Evolutionary conservation across 2,329 filamentous ascomycete genomes (phyloP).

Genomic region (Penicillium sp.): DNA sequence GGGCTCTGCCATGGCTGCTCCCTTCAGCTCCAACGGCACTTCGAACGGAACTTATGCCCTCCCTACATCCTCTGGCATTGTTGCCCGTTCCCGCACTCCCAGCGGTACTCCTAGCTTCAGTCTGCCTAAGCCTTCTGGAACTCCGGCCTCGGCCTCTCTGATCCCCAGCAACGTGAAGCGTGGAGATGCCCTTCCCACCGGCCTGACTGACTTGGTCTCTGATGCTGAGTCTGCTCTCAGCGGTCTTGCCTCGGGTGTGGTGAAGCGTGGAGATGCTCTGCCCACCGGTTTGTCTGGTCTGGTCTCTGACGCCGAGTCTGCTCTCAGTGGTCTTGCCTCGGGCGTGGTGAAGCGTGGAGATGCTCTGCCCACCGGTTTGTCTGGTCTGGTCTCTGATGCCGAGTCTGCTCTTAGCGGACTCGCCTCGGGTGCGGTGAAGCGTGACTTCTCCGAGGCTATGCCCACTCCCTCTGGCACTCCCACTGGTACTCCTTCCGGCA

Average conservation of each 20-base stretch:
- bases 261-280: conserved; percentile 8
- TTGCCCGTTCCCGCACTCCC: conserved; percentile 4
- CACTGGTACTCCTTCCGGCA: neutral
- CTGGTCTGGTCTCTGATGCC: conserved; percentile 3
- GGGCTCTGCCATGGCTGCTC: conserved; percentile 15
- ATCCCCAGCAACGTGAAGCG: conserved; percentile 7
- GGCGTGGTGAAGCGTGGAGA: conserved; percentile 6
- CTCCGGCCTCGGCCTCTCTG: neutral
- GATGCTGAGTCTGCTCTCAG: conserved; percentile 11
- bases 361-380: conserved; percentile 4
- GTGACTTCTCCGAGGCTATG: conserved; percentile 2
- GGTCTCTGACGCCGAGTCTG: conserved; percentile 10
- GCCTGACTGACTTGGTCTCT: conserved; percentile 1
- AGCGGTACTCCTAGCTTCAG: conserved; percentile 2
- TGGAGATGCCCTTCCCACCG: conserved; percentile 7
- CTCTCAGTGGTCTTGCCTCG: conserved; percentile 5
- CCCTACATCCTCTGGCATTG: conserved; percentile 1
- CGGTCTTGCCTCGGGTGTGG: conserved; percentile 4
- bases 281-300: conserved; percentile 1
- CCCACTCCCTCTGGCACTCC: neutral
- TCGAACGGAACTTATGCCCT: conserved; percentile 9
- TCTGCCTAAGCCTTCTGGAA: neutral
- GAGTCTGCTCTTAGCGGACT: conserved; percentile 8
- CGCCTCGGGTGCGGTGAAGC: conserved; percentile 8
- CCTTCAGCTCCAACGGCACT: conserved; percentile 14